A percentile compares a stretch with the other conserved stretches of the same genome.
Evolutionary conservation across 805 yeast species (phyloP).

Genomic region (Yamadazyma kitorensis): DNA sequence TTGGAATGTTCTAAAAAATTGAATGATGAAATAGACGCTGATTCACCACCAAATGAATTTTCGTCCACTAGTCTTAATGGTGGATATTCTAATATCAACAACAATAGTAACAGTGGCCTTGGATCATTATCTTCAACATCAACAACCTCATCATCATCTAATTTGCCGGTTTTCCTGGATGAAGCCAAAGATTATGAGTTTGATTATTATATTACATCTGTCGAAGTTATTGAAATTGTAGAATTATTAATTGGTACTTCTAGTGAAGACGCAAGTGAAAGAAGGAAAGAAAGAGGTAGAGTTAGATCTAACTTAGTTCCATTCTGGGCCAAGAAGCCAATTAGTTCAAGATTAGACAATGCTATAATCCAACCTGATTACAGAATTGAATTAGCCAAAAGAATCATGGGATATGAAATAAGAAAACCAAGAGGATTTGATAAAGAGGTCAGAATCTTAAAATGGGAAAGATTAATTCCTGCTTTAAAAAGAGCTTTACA

Average conservation of each 20-base stretch:
- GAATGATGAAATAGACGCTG: conserved; percentile 12
- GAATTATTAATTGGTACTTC: conserved; percentile 57
- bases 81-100: too few relatives aligned
- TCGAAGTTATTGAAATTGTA: conserved; percentile 64
- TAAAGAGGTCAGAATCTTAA: conserved; percentile 60
- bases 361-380: conserved; percentile 26
- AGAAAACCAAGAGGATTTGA: conserved; percentile 69
- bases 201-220: conserved; percentile 57
- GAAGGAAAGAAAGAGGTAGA: conserved; percentile 64
- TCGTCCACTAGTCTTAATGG: conserved; percentile 3
- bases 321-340: conserved; percentile 62
- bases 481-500: conserved; percentile 64
- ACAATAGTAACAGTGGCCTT: too few relatives aligned
- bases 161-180: too few relatives aligned
- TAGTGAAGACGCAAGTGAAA: conserved; percentile 44
- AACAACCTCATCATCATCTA: too few relatives aligned
- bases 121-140: too few relatives aligned
- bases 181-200: conserved; percentile 19
- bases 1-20: conserved; percentile 39
- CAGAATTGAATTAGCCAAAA: conserved; percentile 55
- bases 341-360: conserved; percentile 44
- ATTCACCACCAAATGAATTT: conserved; percentile 5
- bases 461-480: conserved; percentile 58
- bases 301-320: conserved; percentile 65
- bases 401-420: conserved; percentile 61